Evolutionary conservation across 2,329 filamentous ascomycete species (phyloP).

Genomic region (Ophiostoma pallidulum): DNA sequence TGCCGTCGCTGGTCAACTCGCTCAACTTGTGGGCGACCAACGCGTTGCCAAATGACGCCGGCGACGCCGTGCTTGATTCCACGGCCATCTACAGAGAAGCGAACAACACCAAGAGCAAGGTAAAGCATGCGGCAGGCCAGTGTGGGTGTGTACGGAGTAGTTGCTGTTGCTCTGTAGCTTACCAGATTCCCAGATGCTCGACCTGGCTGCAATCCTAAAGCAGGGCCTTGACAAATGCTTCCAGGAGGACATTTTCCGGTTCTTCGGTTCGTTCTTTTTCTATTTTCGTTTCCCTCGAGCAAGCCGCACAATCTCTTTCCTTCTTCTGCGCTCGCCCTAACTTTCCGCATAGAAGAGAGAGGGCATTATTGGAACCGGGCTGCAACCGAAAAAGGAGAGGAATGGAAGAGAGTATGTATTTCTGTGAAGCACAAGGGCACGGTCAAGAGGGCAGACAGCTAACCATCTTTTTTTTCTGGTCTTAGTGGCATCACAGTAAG

Average conservation of each 20-base stretch:
- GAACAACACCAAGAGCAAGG: not conserved
- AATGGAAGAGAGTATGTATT: not conserved
- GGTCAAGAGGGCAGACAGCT: not conserved
- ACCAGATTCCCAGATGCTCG: not conserved
- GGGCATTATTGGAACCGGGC: not conserved
- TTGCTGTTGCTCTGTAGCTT: not conserved
- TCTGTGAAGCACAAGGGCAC: not conserved
- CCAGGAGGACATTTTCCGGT: not conserved
- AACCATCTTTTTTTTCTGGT: not conserved
- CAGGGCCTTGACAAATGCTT: not conserved
- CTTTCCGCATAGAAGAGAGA: not conserved
- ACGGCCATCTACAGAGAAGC: not conserved
- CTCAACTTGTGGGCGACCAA: not conserved
- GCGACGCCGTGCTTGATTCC: not conserved
- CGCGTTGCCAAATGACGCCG: not conserved
- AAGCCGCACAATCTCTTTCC: not conserved
- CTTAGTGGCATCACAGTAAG: not conserved
- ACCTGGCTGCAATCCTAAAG: not conserved
- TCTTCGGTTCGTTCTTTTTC: not conserved
- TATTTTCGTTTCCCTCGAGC: not conserved
- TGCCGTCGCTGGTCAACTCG: not conserved
- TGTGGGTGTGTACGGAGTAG: not conserved
- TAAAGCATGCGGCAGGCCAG: not conserved
- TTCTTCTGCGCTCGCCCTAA: not conserved
- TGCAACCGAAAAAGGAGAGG: not conserved